phyloP scores from a whole-genome alignment of 202 grass and related monocot species.

The Schoenoplectus triqueter region DNA sequence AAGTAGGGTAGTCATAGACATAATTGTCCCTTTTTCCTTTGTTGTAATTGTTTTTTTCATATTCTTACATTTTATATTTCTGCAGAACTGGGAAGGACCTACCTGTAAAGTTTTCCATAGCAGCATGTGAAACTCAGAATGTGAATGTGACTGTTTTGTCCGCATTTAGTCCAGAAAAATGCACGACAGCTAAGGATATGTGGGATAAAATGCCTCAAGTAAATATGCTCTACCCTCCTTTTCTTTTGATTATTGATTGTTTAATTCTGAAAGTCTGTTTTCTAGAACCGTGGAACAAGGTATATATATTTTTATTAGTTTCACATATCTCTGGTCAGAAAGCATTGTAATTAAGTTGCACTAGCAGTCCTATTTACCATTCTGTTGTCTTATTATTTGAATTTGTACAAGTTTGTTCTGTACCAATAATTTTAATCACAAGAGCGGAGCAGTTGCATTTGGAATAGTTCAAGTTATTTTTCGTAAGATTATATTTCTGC shows the following conservation, averaged over 20 bases:
- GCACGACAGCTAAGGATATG: conserved; percentile 81
- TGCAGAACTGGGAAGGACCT: conserved; percentile 82
- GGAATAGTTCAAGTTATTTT: neutral
- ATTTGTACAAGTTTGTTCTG: neutral
- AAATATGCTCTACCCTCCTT: conserved; percentile 24
- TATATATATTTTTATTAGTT: conserved; percentile 2
- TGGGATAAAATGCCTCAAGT: conserved; percentile 87
- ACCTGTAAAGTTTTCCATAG: conserved; percentile 93
- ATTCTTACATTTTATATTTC: conserved; percentile 37
- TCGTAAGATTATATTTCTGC: neutral
- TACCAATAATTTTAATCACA: neutral
- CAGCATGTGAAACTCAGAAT: conserved; percentile 91
- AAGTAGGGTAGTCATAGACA: conserved; percentile 69
- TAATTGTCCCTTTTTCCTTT: conserved; percentile 15
- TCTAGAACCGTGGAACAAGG: neutral
- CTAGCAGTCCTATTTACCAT: neutral
- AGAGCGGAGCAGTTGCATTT: neutral
- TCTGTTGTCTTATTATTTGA: neutral
- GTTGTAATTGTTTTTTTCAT: conserved; percentile 2
- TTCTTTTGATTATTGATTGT: conserved; percentile 21
- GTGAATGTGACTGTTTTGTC: conserved; percentile 86
- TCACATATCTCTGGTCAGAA: neutral
- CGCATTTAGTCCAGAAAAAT: conserved; percentile 68
- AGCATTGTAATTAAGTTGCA: neutral
- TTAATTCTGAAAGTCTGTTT: neutral